Evolutionary conservation across 2,329 filamentous ascomycete genomes (phyloP).

Genomic region (Cryphonectria nitschkei): DNA sequence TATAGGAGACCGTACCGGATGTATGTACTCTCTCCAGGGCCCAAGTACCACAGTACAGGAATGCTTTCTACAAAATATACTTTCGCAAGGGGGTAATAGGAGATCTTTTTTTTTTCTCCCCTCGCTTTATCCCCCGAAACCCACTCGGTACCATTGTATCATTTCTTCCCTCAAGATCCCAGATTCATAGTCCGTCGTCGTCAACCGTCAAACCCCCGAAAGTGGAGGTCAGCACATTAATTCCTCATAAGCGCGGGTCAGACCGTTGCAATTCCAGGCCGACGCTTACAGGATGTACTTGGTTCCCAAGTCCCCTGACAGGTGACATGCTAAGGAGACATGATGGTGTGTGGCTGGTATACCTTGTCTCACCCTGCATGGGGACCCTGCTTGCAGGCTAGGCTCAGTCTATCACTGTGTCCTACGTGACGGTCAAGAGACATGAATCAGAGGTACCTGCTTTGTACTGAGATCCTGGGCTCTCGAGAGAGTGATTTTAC

Average conservation of each 20-base stretch:
- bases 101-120: background rate
- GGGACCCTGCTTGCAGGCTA: slow-evolving; percentile 9
- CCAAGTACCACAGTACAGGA: background rate
- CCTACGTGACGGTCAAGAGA: slow-evolving; percentile 3
- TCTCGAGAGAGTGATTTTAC: background rate
- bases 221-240: slow-evolving; percentile 5
- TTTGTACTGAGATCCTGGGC: slow-evolving; percentile 19
- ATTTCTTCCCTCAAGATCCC: background rate
- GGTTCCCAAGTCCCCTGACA: background rate
- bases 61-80: background rate
- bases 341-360: slow-evolving; percentile 6
- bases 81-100: background rate
- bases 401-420: slow-evolving; percentile 13
- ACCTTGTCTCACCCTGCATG: slow-evolving; percentile 1
- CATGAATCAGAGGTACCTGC: slow-evolving; percentile 8
- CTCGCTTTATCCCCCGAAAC: background rate
- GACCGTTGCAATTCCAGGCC: background rate
- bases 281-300: background rate
- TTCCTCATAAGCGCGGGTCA: background rate
- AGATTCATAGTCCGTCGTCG: background rate
- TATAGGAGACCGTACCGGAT: background rate
- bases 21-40: background rate
- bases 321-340: background rate
- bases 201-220: background rate
- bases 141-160: background rate